Conservation (phyloP, 768 basidiomycete genomes). For the Ramaria sp. region DNA sequence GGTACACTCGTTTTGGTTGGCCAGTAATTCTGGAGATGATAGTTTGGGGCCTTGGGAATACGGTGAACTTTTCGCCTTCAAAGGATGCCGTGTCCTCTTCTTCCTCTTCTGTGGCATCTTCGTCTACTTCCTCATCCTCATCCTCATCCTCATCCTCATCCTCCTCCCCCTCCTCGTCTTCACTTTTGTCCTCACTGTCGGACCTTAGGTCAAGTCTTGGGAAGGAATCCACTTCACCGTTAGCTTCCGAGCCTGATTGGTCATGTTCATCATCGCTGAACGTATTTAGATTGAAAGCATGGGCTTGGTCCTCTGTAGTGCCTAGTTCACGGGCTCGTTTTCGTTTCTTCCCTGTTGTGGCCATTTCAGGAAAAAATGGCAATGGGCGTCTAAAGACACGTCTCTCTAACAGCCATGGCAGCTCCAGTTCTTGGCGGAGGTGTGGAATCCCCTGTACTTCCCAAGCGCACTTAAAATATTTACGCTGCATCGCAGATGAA, state of each 20-base stretch:
- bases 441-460: conserved; percentile 18
- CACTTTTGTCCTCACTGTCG: conserved; percentile 23
- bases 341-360: conserved; percentile 37
- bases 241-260: conserved; percentile 26
- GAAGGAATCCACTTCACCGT: conserved; percentile 59
- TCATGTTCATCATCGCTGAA: conserved; percentile 51
- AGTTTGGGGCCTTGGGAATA: conserved; percentile 53
- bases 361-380: conserved; percentile 7
- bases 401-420: conserved; percentile 22
- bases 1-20: conserved; percentile 73
- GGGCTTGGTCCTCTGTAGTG: conserved; percentile 22
- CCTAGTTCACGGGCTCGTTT: conserved; percentile 41
- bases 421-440: conserved; percentile 60
- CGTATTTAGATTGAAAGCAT: conserved; percentile 52
- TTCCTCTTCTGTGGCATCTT: conserved; percentile 24
- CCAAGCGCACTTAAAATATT: neutral
- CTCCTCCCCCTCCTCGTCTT: conserved; percentile 25
- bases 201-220: conserved; percentile 42
- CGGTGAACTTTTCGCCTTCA: conserved; percentile 32
- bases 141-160: conserved; percentile 25
- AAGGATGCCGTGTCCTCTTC: conserved; percentile 23
- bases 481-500: conserved; percentile 51
- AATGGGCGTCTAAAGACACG: conserved; percentile 5
- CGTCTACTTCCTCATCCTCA: conserved; percentile 26
- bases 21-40: conserved; percentile 75